Conservation (phyloP, 805 yeast genomes). For the Limtongia smithiae region DNA sequence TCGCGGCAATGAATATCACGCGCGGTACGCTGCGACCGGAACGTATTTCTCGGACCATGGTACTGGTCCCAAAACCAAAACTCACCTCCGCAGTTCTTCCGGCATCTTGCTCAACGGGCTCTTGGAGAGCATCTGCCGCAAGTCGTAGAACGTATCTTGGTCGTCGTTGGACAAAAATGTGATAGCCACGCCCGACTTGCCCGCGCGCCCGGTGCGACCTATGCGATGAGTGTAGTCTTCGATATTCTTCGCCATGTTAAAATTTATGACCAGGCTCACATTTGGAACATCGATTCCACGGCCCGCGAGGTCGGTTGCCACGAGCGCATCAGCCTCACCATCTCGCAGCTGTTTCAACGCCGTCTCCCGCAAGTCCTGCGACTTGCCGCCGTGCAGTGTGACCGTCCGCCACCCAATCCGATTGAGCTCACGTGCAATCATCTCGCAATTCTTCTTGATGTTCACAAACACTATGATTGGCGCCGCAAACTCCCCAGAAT, state of each 20-base stretch:
- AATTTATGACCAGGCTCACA: conserved; percentile 81
- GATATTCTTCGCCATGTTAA: conserved; percentile 70
- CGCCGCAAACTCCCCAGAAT: conserved; percentile 41
- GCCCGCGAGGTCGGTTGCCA: conserved; percentile 95
- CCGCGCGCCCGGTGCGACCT: conserved; percentile 97
- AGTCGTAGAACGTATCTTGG: conserved; percentile 46
- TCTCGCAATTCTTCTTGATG: conserved; percentile 68
- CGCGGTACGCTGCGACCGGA: too few relatives aligned
- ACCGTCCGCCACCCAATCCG: conserved; percentile 50
- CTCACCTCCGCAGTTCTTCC: conserved; percentile 38
- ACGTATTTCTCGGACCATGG: too few relatives aligned
- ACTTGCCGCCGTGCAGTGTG: conserved; percentile 79
- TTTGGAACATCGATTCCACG: conserved; percentile 92
- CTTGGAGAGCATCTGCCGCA: conserved; percentile 48
- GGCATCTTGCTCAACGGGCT: conserved; percentile 43
- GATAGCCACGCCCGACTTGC: conserved; percentile 68
- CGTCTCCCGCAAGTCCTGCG: conserved; percentile 80
- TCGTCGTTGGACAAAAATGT: conserved; percentile 67
- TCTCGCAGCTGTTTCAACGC: conserved; percentile 59
- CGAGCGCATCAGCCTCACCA: conserved; percentile 57
- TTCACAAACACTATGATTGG: conserved; percentile 81
- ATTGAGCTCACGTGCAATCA: conserved; percentile 50
- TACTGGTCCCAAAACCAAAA: too few relatives aligned
- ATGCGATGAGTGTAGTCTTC: conserved; percentile 89
- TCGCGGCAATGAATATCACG: too few relatives aligned